Base-by-base conservation (phyloP, 2,329 filamentous ascomycete genomes). In the Ascochyta rabiei region DNA sequence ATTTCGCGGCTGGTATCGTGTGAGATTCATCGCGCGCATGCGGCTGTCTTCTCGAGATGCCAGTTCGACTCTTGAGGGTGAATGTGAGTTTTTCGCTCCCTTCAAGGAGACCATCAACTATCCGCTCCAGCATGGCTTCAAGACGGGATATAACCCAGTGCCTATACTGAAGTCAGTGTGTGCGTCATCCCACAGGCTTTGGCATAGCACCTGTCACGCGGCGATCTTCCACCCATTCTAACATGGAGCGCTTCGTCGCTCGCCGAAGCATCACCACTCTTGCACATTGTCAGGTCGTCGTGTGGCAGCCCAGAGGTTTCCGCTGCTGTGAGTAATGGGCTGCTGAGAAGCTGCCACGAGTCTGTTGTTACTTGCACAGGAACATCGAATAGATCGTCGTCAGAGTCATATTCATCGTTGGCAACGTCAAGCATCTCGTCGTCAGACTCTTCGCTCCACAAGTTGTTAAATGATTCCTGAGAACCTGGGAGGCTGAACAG, bases 31-130 rank as follows among this genome's bases (percentile, higher is more conserved):
- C 30, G 13, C 33, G 15, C 23, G 31, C 19, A 21, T 60, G 41
- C 33, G 35, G 31, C n/a, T 53, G 64, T 56, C 62, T 57, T 30
- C 69, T 62, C 38, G 60, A 66, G 2, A 66, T 48, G 18, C 55
- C 41, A 39, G 64, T 53, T 53, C 74, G 61, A 64, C 75, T 70
- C 60, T 78, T 73, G 48, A 87, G 67, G 0, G 77, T 78, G 43
- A 88, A 81, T 1, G 72, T 71, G 18, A 87, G 68, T 10, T 79
- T 70, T 23, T 76, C 72, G 39, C 73, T 73, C 39, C 79, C 74
- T n/a, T 76, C 69, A 8, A 86, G 70, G n/a, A 87, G 71, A 12
- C 76, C 79, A 46, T 84, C 80, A 7, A 81, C 60, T 43, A 87
- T 79, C 0, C 65, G 66, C 51, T 82, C 80, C 15, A 87, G 77